Evolutionary conservation across 129 eudicot genomes (phyloP).

Genomic region (sunflower (Helianthus annuus)): DNA sequence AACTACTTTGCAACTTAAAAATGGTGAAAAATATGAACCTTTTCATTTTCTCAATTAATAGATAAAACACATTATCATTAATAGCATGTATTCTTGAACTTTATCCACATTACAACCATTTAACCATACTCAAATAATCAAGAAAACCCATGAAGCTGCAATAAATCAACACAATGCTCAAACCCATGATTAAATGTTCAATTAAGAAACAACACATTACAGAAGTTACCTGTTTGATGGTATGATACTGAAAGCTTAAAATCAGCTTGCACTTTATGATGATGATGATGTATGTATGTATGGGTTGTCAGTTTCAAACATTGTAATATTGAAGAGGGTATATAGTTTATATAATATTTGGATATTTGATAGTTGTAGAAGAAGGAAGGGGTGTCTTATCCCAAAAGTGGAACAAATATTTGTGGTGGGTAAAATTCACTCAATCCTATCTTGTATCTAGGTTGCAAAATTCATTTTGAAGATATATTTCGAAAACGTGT

Average conservation of each 20-base stretch:
- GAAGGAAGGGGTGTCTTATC: conserved; percentile 26
- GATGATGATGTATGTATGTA: too few species aligned
- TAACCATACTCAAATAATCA: too few species aligned
- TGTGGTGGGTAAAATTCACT: conserved; percentile 27
- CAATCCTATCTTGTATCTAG: conserved; percentile 30
- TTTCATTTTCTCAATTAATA: too few species aligned
- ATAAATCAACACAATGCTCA: too few species aligned
- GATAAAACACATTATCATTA: too few species aligned
- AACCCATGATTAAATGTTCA: background rate
- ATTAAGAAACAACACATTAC: background rate
- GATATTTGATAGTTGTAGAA: conserved; percentile 18
- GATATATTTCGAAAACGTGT: background rate
- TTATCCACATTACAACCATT: too few species aligned
- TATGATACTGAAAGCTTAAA: background rate
- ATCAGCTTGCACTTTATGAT: background rate
- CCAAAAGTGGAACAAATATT: conserved; percentile 11
- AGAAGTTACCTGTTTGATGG: conserved; percentile 24
- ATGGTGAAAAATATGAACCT: too few species aligned
- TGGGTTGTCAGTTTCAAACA: conserved; percentile 21
- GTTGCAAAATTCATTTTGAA: conserved; percentile 12
- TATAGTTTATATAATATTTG: conserved; percentile 5
- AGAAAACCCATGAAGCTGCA: too few species aligned
- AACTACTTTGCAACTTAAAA: too few species aligned
- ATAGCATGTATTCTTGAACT: background rate
- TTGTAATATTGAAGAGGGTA: conserved; percentile 4